Conservation (phyloP, 2,329 filamentous ascomycete genomes). For the Endothia cerciana region DNA sequence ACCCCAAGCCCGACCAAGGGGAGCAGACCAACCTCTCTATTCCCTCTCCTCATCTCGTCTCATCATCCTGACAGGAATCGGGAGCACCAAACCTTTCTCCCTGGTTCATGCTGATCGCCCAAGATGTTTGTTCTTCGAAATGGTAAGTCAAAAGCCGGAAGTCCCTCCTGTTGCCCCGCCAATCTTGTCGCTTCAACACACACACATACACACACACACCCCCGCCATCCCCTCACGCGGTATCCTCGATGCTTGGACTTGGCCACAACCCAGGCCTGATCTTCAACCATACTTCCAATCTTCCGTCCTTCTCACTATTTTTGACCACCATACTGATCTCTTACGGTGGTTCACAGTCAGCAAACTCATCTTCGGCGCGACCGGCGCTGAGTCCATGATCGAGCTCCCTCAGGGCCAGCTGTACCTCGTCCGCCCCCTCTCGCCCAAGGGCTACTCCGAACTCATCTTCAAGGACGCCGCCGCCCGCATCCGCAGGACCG, state of each 20-base stretch:
- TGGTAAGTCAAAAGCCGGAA: slow-evolving; percentile 38
- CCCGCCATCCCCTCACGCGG: neutral
- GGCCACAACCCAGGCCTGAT: slow-evolving; percentile 6
- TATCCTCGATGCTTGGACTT: neutral
- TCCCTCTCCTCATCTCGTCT: neutral
- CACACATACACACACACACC: too few species aligned
- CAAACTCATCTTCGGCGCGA: slow-evolving; percentile 88
- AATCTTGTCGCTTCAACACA: slow-evolving; percentile 13
- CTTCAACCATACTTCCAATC: slow-evolving; percentile 9
- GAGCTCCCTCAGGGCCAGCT: slow-evolving; percentile 95
- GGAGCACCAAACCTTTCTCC: neutral
- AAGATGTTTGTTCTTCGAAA: slow-evolving; percentile 49
- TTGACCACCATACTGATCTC: slow-evolving; percentile 14
- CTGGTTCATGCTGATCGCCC: slow-evolving; percentile 20
- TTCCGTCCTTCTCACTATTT: neutral
- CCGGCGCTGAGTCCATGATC: slow-evolving; percentile 88
- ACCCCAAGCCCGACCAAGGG: neutral
- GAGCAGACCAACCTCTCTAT: neutral
- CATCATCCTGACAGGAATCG: neutral
- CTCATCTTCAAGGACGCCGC: slow-evolving; percentile 98
- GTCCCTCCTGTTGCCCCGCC: slow-evolving; percentile 24
- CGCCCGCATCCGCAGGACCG: slow-evolving; percentile 87
- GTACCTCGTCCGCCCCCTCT: slow-evolving; percentile 92
- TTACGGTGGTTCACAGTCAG: slow-evolving; percentile 63
- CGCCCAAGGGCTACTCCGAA: slow-evolving; percentile 96